Base-by-base conservation (phyloP, 1,284 basidiomycete species). In the Neolentinus lepideus region DNA sequence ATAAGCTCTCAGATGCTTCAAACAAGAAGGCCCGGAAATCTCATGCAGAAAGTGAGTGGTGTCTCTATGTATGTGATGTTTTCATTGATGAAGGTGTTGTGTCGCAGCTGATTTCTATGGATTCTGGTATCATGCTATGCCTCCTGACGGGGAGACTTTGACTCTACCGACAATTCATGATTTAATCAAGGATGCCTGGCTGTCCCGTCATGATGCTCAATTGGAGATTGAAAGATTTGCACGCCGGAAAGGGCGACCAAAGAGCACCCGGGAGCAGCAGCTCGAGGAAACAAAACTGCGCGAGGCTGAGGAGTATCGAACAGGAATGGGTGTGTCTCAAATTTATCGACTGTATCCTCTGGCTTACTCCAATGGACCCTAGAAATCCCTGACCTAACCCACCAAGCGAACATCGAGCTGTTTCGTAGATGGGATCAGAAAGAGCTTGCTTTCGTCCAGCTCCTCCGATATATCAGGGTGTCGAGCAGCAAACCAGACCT, bases 301-400 rank as follows among this genome's bases (percentile, higher is more conserved):
- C 53, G 92, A 94, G 65, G 62, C 68, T 14, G 86, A 91, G 54
- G 77, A 84, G 58, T 96, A 92, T 68, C 80, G 88, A 52, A 89
- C 90, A 6, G 92, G 92, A 1, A 77, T 95, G 64, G 91, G 92
- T 92, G 65, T 60, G 87, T 75, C 31, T 25, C 33, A 59, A 51
- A 19, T 52, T 51, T 27, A 52, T 43, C 54, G 31, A 22, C 31
- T 25, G 56, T 55, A 54, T 59, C 36, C 46, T 52, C 48, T 33
- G 35, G 48, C 48, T 58, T 54, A 53, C 25, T 45, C 29, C 51
- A 21, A 54, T 9, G 2, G 11, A 31, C 46, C 55, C 12, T 69
- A 93, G 92, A 94, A 71, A 79, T 94, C n/a, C 81, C 85, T 16
- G 92, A 95, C 69, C 75, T 95, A 46, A 93, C 90, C 0, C 82